A percentile compares a stretch with the other conserved stretches of the same genome.
These are phyloP conservation scores for Phialophora tarda DNA, from an alignment of 2,329 filamentous ascomycete species.

Conservation along the genomic window DNA sequence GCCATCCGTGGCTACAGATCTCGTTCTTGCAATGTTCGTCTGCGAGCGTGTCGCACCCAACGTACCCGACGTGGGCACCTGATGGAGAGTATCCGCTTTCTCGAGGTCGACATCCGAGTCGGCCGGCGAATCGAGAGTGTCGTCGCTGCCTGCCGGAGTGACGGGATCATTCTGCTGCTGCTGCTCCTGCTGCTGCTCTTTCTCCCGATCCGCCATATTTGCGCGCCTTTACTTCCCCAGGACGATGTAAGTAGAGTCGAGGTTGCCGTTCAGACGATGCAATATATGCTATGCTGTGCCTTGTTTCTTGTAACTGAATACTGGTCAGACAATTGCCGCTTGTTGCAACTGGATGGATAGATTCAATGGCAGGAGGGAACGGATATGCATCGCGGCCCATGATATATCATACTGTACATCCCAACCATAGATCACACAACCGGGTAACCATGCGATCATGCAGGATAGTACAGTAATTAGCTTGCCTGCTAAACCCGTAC, in stretches of 20 bases:
- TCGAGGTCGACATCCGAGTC: conserved; percentile 20
- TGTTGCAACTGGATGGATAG: no score
- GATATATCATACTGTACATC: not conserved
- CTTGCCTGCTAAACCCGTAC: not conserved
- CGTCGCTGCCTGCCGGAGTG: not conserved
- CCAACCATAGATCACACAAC: no score
- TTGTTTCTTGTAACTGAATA: no score
- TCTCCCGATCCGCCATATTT: conserved; percentile 5
- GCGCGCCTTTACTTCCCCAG: not conserved
- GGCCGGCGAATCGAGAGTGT: not conserved
- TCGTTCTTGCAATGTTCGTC: conserved; percentile 1
- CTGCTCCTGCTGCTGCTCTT: conserved; percentile 3
- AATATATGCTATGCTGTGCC: not conserved
- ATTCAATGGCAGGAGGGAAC: no score
- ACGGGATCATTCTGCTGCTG: conserved; percentile 5
- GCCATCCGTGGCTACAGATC: conserved; percentile 23
- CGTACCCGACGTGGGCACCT: conserved; percentile 1
- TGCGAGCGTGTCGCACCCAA: not conserved
- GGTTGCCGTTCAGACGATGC: not conserved
- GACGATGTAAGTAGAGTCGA: not conserved
- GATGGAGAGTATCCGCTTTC: conserved; percentile 23
- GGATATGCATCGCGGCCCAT: not conserved
- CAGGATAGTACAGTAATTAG: no score
- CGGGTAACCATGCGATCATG: no score
- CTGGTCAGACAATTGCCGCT: no score